These are phyloP conservation scores for Endoconidiophora polonica DNA, from an alignment of 2,329 filamentous ascomycete species.

Conservation along the genomic window DNA sequence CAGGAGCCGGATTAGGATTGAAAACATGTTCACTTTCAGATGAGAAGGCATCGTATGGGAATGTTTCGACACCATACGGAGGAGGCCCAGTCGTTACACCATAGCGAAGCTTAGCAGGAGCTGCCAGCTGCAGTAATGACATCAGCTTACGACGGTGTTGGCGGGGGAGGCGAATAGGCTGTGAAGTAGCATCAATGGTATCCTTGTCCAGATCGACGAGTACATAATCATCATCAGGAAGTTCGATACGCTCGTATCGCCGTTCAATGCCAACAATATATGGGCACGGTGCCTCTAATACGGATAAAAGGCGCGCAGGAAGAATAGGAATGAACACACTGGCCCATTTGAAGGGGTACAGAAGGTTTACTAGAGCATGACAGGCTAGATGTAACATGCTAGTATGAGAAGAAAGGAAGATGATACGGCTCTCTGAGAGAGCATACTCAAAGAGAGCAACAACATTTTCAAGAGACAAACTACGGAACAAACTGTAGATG, in stretches of 20 bases:
- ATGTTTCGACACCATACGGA: conserved; percentile 83
- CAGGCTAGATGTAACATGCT: conserved; percentile 91
- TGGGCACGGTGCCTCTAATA: conserved; percentile 84
- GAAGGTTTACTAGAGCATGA: conserved; percentile 64
- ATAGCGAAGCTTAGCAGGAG: conserved; percentile 73
- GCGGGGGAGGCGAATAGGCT: conserved; percentile 64
- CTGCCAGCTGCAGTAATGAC: conserved; percentile 74
- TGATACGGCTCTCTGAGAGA: conserved; percentile 84
- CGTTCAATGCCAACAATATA: conserved; percentile 95
- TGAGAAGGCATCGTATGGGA: conserved; percentile 76
- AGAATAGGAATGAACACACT: conserved; percentile 89
- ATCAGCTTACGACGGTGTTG: conserved; percentile 82
- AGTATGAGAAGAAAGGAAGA: conserved; percentile 87
- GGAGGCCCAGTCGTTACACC: conserved; percentile 81
- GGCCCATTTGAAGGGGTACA: conserved; percentile 86
- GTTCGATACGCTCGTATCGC: conserved; percentile 67
- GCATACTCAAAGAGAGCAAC: conserved; percentile 86
- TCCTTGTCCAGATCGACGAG: conserved; percentile 87
- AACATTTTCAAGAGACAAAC: conserved; percentile 79
- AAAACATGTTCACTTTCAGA: conserved; percentile 74
- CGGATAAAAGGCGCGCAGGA: conserved; percentile 72
- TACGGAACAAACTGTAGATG: conserved; percentile 81
- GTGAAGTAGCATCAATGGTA: conserved; percentile 66
- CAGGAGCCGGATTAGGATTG: conserved; percentile 49
- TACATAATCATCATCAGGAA: conserved; percentile 91